Evolutionary conservation across 2,329 filamentous ascomycete genomes (phyloP).

Genomic region (Stachybotrys chlorohalonatus): DNA sequence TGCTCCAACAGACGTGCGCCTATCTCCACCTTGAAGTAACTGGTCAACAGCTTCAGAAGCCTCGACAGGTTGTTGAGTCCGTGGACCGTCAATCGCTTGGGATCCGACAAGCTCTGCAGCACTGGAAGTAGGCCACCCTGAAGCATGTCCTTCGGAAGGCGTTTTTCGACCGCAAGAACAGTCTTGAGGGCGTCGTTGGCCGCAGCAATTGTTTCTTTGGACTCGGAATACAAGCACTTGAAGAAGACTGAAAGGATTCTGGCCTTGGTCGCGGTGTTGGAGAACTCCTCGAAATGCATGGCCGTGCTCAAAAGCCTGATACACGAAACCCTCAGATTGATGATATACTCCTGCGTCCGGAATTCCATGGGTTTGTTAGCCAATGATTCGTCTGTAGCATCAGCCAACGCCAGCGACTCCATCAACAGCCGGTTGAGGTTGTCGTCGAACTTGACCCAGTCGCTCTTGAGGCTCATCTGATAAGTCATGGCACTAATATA

Average conservation of each 20-base stretch:
- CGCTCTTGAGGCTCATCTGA: constrained; percentile 79
- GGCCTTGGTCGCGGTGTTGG: constrained; percentile 55
- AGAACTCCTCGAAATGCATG: constrained; percentile 88
- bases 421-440: constrained; percentile 81
- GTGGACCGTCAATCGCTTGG: constrained; percentile 78
- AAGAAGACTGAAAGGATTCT: constrained; percentile 94
- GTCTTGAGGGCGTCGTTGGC: constrained; percentile 85
- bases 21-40: constrained; percentile 99
- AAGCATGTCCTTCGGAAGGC: constrained; percentile 88
- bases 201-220: constrained; percentile 83
- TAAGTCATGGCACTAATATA: constrained; percentile 98
- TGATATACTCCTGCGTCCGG: constrained; percentile 89
- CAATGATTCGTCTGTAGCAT: constrained; percentile 87
- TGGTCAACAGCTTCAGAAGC: constrained; percentile 82
- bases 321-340: constrained; percentile 85
- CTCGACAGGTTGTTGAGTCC: constrained; percentile 87
- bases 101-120: constrained; percentile 91
- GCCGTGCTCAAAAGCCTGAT: constrained; percentile 88
- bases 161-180: constrained; percentile 79
- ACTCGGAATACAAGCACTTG: constrained; percentile 91
- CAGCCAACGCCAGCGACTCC: constrained; percentile 87
- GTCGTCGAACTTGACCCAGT: constrained; percentile 88
- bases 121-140: constrained; percentile 92
- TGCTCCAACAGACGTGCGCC: constrained; percentile 89
- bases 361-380: constrained; percentile 91